These are phyloP conservation scores for Plasmopara viticola DNA, from an alignment of 352 stramenopile species.

Conservation along the genomic window DNA sequence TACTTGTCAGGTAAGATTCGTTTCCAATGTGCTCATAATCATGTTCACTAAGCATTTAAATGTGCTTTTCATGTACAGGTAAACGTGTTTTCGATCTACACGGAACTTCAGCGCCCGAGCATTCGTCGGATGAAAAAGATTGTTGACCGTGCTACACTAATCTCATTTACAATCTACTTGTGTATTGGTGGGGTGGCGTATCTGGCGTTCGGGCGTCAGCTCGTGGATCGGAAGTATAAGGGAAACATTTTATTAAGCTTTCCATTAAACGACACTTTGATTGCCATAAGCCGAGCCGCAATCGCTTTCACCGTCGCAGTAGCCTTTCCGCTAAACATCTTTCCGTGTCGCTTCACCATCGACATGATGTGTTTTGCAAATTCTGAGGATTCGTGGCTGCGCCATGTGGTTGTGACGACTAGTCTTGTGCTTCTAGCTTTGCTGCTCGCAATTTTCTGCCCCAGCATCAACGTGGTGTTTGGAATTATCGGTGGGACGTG, in stretches of 20 bases:
- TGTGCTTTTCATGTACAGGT: constrained; percentile 29
- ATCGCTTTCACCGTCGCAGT: constrained; percentile 84
- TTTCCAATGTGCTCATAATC: too few species aligned
- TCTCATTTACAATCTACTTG: constrained; percentile 74
- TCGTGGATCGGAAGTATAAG: constrained; percentile 66
- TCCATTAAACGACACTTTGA: constrained; percentile 64
- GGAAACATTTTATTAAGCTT: constrained; percentile 83
- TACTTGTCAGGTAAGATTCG: constrained; percentile 58
- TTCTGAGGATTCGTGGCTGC: constrained; percentile 55
- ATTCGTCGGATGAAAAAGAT: constrained; percentile 87
- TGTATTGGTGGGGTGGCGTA: constrained; percentile 74
- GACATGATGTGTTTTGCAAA: constrained; percentile 87
- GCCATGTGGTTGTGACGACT: constrained; percentile 61
- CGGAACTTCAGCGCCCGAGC: constrained; percentile 78
- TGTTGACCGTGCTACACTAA: constrained; percentile 67
- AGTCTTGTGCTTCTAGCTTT: constrained; percentile 60
- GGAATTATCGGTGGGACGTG: constrained; percentile 82
- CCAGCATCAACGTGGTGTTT: constrained; percentile 83
- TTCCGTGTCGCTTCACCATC: constrained; percentile 80
- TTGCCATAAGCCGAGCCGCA: constrained; percentile 72
- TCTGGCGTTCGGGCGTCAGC: constrained; percentile 60
- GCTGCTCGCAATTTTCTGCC: constrained; percentile 76
- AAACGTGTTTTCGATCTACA: constrained; percentile 87
- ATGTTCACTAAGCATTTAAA: not conserved
- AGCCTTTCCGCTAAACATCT: constrained; percentile 84